These are phyloP conservation scores for Amanita fuliginea DNA, from an alignment of 768 basidiomycete species.

Conservation along the genomic window DNA sequence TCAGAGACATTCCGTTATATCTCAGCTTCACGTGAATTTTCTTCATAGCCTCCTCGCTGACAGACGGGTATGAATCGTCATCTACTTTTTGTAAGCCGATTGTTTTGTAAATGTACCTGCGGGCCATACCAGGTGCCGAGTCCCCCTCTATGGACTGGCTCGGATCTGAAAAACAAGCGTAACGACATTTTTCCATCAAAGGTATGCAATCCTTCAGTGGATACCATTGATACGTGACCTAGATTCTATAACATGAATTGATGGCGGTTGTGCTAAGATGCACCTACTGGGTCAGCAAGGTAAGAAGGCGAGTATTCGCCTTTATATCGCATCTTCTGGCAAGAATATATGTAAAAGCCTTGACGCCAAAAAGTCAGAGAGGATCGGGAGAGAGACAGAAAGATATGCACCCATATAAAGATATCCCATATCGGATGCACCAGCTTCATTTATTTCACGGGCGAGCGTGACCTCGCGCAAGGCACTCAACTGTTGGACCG, in stretches of 20 bases:
- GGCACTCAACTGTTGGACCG: constrained; percentile 58
- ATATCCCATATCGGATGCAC: constrained; percentile 47
- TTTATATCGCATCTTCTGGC: constrained; percentile 94
- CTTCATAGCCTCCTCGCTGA: neutral
- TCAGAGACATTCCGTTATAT: constrained; percentile 11
- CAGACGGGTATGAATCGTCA: constrained; percentile 7
- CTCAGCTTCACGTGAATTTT: neutral
- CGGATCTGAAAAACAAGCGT: constrained; percentile 61
- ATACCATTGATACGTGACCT: constrained; percentile 77
- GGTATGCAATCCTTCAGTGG: constrained; percentile 48
- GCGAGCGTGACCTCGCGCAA: constrained; percentile 71
- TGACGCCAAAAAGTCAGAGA: neutral
- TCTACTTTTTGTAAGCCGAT: neutral
- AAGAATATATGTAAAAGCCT: constrained; percentile 93
- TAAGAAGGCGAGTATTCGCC: constrained; percentile 87
- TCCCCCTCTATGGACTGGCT: constrained; percentile 29
- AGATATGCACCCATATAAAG: constrained; percentile 74
- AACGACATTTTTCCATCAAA: constrained; percentile 56
- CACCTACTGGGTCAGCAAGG: constrained; percentile 71
- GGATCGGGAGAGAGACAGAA: neutral
- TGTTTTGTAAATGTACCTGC: constrained; percentile 3
- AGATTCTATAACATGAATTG: neutral
- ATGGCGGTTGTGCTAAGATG: neutral
- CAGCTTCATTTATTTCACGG: constrained; percentile 63
- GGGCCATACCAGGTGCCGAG: neutral